These are phyloP conservation scores for Centella asiatica DNA, from an alignment of 129 eudicot genomes.

Conservation along the genomic window DNA sequence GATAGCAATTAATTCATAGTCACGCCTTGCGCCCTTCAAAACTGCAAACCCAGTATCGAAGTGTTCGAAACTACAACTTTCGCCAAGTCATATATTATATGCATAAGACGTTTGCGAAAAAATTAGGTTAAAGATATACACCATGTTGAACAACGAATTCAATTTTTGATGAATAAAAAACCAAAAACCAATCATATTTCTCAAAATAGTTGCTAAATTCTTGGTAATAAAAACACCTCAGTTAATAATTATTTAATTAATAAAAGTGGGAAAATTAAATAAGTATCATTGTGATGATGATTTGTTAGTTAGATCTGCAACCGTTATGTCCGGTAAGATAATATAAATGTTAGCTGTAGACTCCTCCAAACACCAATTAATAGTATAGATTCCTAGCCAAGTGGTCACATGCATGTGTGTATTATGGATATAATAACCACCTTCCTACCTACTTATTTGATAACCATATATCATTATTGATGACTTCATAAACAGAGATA, in stretches of 20 bases:
- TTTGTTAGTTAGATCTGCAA: not conserved
- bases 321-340: not conserved
- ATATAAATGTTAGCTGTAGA: not conserved
- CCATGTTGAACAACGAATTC: too few species aligned
- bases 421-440: too few species aligned
- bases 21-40: not conserved
- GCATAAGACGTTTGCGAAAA: too few species aligned
- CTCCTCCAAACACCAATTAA: not conserved
- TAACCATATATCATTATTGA: too few species aligned
- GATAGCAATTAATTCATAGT: not conserved
- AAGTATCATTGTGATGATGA: not conserved
- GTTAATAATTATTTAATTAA: not conserved
- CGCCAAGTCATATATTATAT: not conserved
- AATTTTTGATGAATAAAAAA: too few species aligned
- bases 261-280: not conserved
- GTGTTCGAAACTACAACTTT: not conserved
- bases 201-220: not conserved
- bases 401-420: not conserved
- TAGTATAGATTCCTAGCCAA: not conserved
- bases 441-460: too few species aligned
- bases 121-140: too few species aligned
- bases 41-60: not conserved
- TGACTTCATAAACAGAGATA: too few species aligned
- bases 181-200: too few species aligned
- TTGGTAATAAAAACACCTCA: not conserved